phyloP scores from a whole-genome alignment of 371 early-diverging fungal genomes.

The Mortierella polycephala region DNA sequence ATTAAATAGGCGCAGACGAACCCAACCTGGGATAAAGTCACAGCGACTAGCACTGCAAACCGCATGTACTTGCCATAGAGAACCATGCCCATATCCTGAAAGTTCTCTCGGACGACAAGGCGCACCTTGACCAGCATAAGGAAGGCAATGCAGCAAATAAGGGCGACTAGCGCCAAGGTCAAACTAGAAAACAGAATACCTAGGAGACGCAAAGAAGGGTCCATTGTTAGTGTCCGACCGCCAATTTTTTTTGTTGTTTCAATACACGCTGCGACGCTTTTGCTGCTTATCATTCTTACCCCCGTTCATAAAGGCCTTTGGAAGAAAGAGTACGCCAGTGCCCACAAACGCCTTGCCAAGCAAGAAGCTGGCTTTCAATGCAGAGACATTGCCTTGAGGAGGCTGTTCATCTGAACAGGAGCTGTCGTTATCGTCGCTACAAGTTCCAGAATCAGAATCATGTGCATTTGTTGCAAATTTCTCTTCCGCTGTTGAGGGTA shows the following conservation, averaged over 20 bases:
- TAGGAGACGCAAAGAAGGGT: neutral
- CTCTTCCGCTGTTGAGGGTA: constrained; percentile 1
- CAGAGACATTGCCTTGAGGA: constrained; percentile 64
- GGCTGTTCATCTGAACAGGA: constrained; percentile 49
- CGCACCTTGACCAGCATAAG: constrained; percentile 63
- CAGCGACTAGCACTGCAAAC: constrained; percentile 67
- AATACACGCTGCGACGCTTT: too few species aligned
- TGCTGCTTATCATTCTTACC: constrained; percentile 29
- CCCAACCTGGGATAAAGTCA: constrained; percentile 72
- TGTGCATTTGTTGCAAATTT: too few species aligned
- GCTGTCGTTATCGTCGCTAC: constrained; percentile 34
- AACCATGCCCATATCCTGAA: constrained; percentile 79
- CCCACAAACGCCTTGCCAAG: constrained; percentile 83
- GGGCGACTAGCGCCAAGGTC: constrained; percentile 45
- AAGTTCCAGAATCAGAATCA: neutral
- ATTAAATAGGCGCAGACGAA: constrained; percentile 83
- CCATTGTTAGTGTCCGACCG: too few species aligned
- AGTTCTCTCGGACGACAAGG: constrained; percentile 63
- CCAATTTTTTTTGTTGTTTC: too few species aligned
- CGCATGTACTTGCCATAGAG: constrained; percentile 74
- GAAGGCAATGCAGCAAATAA: constrained; percentile 62
- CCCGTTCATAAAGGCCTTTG: constrained; percentile 67
- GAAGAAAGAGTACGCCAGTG: constrained; percentile 72
- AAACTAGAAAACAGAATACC: constrained; percentile 27
- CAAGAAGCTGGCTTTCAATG: constrained; percentile 76